A percentile compares a stretch with the other conserved stretches of the same genome.
These are phyloP conservation scores for Bothriochloa decipiens DNA, from an alignment of 176 grass and related monocot species.

Conservation along the genomic window DNA sequence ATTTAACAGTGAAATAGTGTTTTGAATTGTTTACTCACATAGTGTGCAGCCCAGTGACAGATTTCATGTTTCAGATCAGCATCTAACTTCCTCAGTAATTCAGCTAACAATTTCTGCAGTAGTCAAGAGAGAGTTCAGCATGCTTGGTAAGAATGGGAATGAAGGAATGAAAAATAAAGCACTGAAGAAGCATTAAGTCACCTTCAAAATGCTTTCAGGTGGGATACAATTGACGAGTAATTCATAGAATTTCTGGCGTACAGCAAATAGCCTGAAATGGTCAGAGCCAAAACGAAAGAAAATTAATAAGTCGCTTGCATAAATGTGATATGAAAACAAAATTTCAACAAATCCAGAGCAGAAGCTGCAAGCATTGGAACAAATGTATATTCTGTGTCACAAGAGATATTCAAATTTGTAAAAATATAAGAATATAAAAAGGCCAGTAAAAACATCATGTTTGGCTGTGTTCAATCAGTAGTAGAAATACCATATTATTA, in stretches of 20 bases:
- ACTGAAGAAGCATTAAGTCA: constrained; percentile 43
- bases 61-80: constrained; percentile 96
- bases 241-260: constrained; percentile 96
- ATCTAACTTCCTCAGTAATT: constrained; percentile 93
- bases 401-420: background rate
- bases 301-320: background rate
- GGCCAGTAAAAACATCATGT: background rate
- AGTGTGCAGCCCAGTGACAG: constrained; percentile 97
- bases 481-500: background rate
- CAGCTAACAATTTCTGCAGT: constrained; percentile 81
- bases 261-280: constrained; percentile 73
- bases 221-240: constrained; percentile 98
- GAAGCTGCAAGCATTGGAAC: background rate
- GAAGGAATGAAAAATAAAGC: constrained; percentile 10
- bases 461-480: background rate
- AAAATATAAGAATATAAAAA: background rate
- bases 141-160: background rate
- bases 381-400: background rate
- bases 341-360: background rate
- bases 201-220: constrained; percentile 96
- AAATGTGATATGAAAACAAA: background rate
- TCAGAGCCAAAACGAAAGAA: constrained; percentile 14
- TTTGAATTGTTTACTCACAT: constrained; percentile 64
- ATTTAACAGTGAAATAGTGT: background rate
- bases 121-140: constrained; percentile 36